Evolutionary conservation across 2,329 filamentous ascomycete species (phyloP).

Genomic region (Nannizziopsis barbatae): DNA sequence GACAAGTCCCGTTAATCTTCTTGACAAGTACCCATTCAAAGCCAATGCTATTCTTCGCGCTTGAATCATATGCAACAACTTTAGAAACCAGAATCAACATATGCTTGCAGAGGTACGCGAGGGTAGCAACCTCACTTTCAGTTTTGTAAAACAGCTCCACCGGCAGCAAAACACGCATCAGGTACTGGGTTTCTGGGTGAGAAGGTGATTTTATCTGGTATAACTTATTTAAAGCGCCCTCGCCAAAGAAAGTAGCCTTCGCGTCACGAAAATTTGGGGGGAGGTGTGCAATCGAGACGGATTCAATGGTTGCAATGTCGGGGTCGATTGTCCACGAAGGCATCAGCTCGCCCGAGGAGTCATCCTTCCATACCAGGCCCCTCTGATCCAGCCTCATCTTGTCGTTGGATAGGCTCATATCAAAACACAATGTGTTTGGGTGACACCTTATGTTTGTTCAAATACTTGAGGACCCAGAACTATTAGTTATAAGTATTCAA

Average conservation of each 20-base stretch:
- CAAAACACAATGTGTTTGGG: too few relatives aligned
- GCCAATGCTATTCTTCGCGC: constrained; percentile 16
- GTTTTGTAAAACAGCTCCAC: constrained; percentile 18
- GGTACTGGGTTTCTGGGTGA: background rate
- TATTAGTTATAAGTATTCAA: too few relatives aligned
- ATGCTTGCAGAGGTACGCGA: constrained; percentile 16
- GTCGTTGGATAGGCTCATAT: too few relatives aligned
- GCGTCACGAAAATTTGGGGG: background rate
- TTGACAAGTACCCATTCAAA: constrained; percentile 23
- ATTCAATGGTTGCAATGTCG: background rate
- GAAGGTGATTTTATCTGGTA: background rate
- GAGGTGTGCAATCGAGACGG: background rate
- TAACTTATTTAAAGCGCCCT: constrained; percentile 4
- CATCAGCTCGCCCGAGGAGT: too few relatives aligned
- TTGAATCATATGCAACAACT: constrained; percentile 13
- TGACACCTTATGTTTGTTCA: too few relatives aligned
- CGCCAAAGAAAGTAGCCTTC: background rate
- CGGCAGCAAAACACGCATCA: constrained; percentile 20
- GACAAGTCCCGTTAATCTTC: constrained; percentile 9
- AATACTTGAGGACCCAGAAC: too few relatives aligned
- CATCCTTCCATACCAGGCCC: too few relatives aligned
- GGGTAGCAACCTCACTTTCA: constrained; percentile 18
- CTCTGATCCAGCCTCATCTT: too few relatives aligned
- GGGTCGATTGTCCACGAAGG: background rate
- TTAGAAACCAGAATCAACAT: constrained; percentile 18